A percentile compares a stretch with the other conserved stretches of the same genome.
phyloP scores from a whole-genome alignment of 2,329 filamentous ascomycete genomes.

The Talaromyces rugulosus region DNA sequence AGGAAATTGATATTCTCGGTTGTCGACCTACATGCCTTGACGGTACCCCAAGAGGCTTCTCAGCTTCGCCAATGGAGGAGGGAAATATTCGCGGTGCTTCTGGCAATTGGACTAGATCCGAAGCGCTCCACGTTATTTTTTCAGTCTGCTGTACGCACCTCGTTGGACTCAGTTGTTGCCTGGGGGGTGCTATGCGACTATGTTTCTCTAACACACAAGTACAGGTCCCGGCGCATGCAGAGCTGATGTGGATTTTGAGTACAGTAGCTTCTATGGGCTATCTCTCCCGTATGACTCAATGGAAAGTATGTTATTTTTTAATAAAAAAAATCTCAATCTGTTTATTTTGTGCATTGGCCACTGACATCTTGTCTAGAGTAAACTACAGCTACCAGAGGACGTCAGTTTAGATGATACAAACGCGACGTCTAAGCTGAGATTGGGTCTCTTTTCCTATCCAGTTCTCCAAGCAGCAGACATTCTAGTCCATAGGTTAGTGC shows the following conservation, averaged over 20 bases:
- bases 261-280: conserved; percentile 90
- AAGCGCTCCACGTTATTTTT: conserved; percentile 74
- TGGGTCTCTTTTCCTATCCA: conserved; percentile 92
- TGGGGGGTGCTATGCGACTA: not conserved
- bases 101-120: conserved; percentile 81
- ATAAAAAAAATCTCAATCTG: not conserved
- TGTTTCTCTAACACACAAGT: not conserved
- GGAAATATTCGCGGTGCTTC: conserved; percentile 71
- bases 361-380: conserved; percentile 53
- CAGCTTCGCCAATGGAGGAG: conserved; percentile 62
- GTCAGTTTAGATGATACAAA: conserved; percentile 54
- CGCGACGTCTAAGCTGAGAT: conserved; percentile 64
- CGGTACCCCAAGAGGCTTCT: conserved; percentile 62
- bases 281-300: conserved; percentile 97
- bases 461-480: conserved; percentile 95
- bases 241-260: conserved; percentile 96
- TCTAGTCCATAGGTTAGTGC: conserved; percentile 66
- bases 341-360: not conserved
- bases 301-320: conserved; percentile 64
- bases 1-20: conserved; percentile 76
- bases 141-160: conserved; percentile 64
- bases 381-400: conserved; percentile 61
- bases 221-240: conserved; percentile 71
- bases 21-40: conserved; percentile 92
- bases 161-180: not conserved